Evolutionary conservation across 495 filamentous ascomycete genomes (phyloP).

Genomic region (Neurospora discreta): DNA sequence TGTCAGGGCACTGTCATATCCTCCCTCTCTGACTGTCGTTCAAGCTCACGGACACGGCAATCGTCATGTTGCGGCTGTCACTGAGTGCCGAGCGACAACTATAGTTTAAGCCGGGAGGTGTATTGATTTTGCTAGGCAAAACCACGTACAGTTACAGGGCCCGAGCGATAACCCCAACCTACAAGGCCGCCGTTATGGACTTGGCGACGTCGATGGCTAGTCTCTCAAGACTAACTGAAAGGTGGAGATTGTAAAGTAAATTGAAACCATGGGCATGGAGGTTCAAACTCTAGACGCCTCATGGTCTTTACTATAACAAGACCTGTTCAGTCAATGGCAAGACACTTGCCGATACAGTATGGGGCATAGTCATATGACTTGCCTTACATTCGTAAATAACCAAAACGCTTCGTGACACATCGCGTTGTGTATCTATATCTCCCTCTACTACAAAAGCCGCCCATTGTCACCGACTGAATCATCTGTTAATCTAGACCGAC

Average conservation of each 20-base stretch:
- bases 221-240: background rate
- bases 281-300: background rate
- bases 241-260: background rate
- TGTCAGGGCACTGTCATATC: background rate
- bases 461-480: background rate
- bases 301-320: background rate
- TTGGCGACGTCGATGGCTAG: background rate
- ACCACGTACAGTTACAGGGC: background rate
- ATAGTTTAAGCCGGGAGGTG: background rate
- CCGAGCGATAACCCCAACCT: background rate
- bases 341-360: background rate
- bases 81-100: background rate
- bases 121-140: background rate
- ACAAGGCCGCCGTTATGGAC: background rate
- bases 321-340: background rate
- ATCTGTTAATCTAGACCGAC: background rate
- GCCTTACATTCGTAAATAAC: background rate
- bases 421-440: background rate
- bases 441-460: background rate
- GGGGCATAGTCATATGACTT: background rate
- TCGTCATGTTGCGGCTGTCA: background rate
- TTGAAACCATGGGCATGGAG: background rate
- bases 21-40: background rate
- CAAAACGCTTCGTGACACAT: background rate
- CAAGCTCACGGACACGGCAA: background rate